Percentiles rank a stretch among this genome's conserved stretches.
phyloP scores from a whole-genome alignment of 1,284 basidiomycete genomes.

The Golubevia pallescens region DNA sequence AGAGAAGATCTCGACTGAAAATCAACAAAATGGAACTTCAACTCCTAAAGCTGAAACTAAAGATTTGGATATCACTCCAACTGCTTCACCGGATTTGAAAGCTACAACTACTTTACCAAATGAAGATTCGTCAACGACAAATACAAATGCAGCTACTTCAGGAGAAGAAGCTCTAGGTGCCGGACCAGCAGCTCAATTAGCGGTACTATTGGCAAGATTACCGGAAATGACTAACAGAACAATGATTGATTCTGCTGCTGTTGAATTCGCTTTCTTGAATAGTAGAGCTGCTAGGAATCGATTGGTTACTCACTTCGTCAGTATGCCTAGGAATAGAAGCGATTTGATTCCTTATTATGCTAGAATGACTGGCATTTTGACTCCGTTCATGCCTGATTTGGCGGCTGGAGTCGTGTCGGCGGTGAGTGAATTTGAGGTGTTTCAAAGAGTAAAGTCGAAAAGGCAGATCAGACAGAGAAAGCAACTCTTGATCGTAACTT shows the following conservation, averaged over 20 bases:
- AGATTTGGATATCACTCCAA: constrained; percentile 54
- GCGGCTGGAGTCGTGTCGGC: constrained; percentile 79
- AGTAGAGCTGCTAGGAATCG: constrained; percentile 92
- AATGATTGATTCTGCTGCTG: constrained; percentile 88
- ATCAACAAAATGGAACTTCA: background rate
- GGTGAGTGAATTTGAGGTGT: constrained; percentile 67
- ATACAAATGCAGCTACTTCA: constrained; percentile 71
- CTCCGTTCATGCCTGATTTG: constrained; percentile 91
- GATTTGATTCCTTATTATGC: constrained; percentile 94
- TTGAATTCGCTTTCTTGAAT: constrained; percentile 95
- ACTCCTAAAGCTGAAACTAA: background rate
- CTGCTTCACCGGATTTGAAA: constrained; percentile 66
- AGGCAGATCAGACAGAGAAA: no score
- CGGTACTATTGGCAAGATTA: constrained; percentile 86
- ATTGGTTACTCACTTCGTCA: constrained; percentile 75
- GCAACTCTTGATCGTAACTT: background rate
- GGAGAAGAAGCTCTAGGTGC: constrained; percentile 68
- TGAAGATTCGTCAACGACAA: background rate
- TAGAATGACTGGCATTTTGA: constrained; percentile 83
- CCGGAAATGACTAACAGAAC: constrained; percentile 91
- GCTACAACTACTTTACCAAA: constrained; percentile 73
- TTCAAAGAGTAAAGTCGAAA: background rate
- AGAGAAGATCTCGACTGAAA: constrained; percentile 41
- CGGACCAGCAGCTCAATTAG: constrained; percentile 89
- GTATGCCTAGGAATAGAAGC: constrained; percentile 84